phyloP scores from a whole-genome alignment of 768 basidiomycete genomes.

The Dacryopinax primogenitus region DNA sequence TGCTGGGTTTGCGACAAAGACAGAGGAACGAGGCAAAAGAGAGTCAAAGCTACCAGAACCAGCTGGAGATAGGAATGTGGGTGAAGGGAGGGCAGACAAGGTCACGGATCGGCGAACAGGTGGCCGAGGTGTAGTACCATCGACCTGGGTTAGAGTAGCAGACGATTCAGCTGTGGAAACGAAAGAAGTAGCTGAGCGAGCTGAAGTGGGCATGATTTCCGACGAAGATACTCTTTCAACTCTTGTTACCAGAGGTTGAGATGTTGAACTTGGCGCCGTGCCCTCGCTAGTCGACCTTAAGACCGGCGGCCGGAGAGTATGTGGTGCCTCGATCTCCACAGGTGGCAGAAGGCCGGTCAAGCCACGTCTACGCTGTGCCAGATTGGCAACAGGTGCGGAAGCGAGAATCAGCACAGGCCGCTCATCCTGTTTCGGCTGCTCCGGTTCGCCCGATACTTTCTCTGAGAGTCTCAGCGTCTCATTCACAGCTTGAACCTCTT shows the following conservation, averaged over 20 bases:
- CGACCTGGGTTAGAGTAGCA: not conserved
- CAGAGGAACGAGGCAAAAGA: not conserved
- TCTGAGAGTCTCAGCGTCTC: not conserved
- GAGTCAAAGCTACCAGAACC: not conserved
- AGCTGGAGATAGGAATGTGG: not conserved
- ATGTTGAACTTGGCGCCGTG: not conserved
- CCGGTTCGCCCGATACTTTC: not conserved
- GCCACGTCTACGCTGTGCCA: constrained; percentile 1
- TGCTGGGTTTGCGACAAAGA: not conserved
- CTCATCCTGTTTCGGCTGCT: not conserved
- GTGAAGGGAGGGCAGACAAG: not conserved
- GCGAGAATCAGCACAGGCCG: not conserved
- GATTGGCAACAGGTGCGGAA: not conserved
- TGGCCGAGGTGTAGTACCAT: not conserved
- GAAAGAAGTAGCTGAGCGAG: not conserved
- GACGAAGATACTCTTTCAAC: not conserved
- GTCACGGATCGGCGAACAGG: not conserved
- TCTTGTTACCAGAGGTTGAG: not conserved
- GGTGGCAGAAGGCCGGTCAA: not conserved
- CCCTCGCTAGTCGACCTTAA: not conserved
- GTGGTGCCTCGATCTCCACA: not conserved
- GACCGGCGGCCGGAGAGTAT: not conserved
- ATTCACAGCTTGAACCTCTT: not conserved
- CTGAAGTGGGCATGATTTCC: not conserved
- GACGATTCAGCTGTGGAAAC: not conserved